Conservation (phyloP, 148 eudicot species). For the Chenopodium berlandieri region DNA sequence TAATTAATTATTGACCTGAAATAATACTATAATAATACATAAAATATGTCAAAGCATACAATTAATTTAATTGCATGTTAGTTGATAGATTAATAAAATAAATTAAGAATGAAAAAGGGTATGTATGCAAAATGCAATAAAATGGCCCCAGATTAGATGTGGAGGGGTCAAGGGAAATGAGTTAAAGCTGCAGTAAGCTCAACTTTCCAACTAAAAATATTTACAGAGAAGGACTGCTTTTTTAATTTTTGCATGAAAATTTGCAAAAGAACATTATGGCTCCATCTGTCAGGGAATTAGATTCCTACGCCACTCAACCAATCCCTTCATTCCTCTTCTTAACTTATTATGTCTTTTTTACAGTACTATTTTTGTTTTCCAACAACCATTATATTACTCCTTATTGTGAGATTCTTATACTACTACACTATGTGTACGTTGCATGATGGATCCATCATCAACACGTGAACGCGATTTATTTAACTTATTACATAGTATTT, state of each 20-base stretch:
- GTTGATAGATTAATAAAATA: too few relatives aligned
- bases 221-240: slow-evolving; percentile 19
- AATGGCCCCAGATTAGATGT: neutral
- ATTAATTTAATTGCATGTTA: neutral
- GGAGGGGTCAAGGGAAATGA: slow-evolving; percentile 29
- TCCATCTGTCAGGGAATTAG: slow-evolving; percentile 44
- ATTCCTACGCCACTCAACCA: slow-evolving; percentile 37
- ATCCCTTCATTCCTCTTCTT: slow-evolving; percentile 1
- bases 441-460: slow-evolving; percentile 26
- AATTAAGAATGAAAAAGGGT: neutral
- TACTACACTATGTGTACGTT: slow-evolving; percentile 13
- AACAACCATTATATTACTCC: neutral
- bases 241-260: slow-evolving; percentile 33
- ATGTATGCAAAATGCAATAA: too few relatives aligned
- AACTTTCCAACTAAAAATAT: slow-evolving; percentile 37
- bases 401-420: neutral
- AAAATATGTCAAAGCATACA: too few relatives aligned
- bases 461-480: slow-evolving; percentile 17
- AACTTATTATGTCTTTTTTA: neutral
- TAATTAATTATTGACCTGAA: neutral
- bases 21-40: too few relatives aligned
- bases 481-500: neutral
- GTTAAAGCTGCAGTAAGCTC: slow-evolving; percentile 28
- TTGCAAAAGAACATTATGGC: slow-evolving; percentile 28
- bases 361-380: slow-evolving; percentile 8